phyloP scores from a whole-genome alignment of 257 asterid genomes.

The Forsythia suspensa region DNA sequence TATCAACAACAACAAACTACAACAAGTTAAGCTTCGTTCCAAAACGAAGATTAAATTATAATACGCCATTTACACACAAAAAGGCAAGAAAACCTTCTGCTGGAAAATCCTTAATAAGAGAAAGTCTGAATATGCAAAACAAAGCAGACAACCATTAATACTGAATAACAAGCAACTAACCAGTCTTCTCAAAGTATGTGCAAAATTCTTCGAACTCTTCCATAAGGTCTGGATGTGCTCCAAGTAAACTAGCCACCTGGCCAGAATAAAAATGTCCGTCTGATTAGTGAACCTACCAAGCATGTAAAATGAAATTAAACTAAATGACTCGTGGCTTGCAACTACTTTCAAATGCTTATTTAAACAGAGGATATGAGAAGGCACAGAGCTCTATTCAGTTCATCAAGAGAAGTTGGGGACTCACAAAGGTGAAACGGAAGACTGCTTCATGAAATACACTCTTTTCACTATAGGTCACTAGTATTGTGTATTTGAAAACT shows the following conservation, averaged over 20 bases:
- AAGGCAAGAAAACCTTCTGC: neutral
- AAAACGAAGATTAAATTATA: neutral
- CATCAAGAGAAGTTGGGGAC: neutral
- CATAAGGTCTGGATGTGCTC: constrained; percentile 56
- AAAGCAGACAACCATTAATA: constrained; percentile 17
- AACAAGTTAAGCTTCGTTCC: neutral
- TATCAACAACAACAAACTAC: constrained; percentile 16
- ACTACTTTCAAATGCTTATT: constrained; percentile 18
- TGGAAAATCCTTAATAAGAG: constrained; percentile 18
- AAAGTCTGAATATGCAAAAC: constrained; percentile 11
- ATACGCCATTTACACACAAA: neutral
- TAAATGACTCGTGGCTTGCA: constrained; percentile 16
- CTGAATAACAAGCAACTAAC: constrained; percentile 30
- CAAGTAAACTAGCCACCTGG: constrained; percentile 59
- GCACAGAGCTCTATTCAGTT: constrained; percentile 19
- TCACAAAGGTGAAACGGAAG: neutral
- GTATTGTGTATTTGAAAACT: constrained; percentile 7
- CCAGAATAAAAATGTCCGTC: constrained; percentile 24
- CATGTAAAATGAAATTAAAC: constrained; percentile 22
- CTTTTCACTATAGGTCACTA: neutral
- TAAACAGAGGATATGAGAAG: neutral
- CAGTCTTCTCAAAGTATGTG: constrained; percentile 49
- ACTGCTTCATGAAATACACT: neutral
- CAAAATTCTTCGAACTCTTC: constrained; percentile 61
- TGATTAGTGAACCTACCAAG: constrained; percentile 27